Percentiles rank a stretch among this genome's conserved stretches.
phyloP scores from a whole-genome alignment of 192 early-diverging fungal genomes.

The Coemansia reversa region DNA sequence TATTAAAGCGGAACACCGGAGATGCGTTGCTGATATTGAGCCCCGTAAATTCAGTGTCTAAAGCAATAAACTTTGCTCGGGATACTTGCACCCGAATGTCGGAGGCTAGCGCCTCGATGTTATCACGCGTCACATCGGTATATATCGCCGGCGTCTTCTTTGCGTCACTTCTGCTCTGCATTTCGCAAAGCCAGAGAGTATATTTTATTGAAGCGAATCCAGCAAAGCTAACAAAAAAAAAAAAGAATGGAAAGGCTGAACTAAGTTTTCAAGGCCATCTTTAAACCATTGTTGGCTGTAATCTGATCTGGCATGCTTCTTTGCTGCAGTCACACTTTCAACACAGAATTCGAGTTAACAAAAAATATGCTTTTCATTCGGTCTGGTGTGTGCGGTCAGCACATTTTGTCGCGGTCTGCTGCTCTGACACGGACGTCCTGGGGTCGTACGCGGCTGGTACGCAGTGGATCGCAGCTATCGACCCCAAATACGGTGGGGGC shows the following conservation, averaged over 20 bases:
- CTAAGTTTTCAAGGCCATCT: neutral
- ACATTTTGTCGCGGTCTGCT: neutral
- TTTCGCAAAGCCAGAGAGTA: neutral
- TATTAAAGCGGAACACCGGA: constrained; percentile 28
- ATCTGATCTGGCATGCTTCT: neutral
- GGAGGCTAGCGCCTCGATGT: constrained; percentile 53
- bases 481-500: neutral
- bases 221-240: neutral
- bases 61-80: constrained; percentile 70
- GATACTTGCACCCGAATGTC: constrained; percentile 50
- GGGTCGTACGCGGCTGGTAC: neutral
- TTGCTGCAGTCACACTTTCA: neutral
- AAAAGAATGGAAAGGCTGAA: neutral
- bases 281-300: neutral
- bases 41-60: constrained; percentile 94
- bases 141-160: constrained; percentile 45
- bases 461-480: neutral
- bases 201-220: neutral
- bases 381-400: neutral
- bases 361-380: neutral
- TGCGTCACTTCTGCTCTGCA: constrained; percentile 7
- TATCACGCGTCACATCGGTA: constrained; percentile 69
- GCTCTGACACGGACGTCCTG: neutral
- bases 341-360: neutral
- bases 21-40: constrained; percentile 56